Base-by-base conservation (phyloP, 2,329 filamentous ascomycete genomes). In the Madurella fahalii region DNA sequence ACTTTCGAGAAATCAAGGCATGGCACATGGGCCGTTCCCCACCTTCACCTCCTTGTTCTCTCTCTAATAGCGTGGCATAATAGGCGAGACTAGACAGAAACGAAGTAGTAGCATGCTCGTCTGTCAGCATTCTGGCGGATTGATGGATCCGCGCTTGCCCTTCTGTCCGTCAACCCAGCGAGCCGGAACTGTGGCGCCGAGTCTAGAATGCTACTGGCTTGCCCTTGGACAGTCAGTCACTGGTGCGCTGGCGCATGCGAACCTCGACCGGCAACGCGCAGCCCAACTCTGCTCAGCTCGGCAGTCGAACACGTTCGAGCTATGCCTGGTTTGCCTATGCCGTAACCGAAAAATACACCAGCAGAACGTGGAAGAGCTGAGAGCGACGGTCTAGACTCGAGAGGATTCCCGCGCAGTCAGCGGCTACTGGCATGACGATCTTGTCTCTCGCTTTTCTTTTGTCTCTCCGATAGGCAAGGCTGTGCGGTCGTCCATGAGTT, bases 131-230 rank as follows among this genome's bases (percentile, higher is more conserved):
- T 25, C 25, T 4, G 25, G 7, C 4, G n/a, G 25, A 25, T 25
- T 25, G 25, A 25, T 25, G 25, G 7, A 25, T 25, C 25, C 25
- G 25, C 25, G 25, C 31, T 30, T 31, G n/a, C 12, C 15, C 12
- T 15, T 11, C 31, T 32, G 2, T 8, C n/a, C n/a, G 12, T 40
- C 49, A 45, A 25, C 49, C 32, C 31, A 34, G 42, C 20, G 31
- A 13, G 12, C 20, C 17, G 32, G 20, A 45, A 32, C 20, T 40
- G 49, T 51, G 49, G 49, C 41, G 49, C 41, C 49, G 49, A 25
- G 20, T 11, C 49, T 32, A 17, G 20, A 32, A 31, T 40, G 18
- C 49, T 18, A 51, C 49, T 51, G 49, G 49, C 18, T 41, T 9
- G 15, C 12, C 3, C 31, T 1, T 17, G n/a, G 15, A 9, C 16